Evolutionary conservation across 2,329 filamentous ascomycete species (phyloP), one percentile per base, ranked within the genome.

Genomic region (Trematosphaeria pertusa): DNA sequence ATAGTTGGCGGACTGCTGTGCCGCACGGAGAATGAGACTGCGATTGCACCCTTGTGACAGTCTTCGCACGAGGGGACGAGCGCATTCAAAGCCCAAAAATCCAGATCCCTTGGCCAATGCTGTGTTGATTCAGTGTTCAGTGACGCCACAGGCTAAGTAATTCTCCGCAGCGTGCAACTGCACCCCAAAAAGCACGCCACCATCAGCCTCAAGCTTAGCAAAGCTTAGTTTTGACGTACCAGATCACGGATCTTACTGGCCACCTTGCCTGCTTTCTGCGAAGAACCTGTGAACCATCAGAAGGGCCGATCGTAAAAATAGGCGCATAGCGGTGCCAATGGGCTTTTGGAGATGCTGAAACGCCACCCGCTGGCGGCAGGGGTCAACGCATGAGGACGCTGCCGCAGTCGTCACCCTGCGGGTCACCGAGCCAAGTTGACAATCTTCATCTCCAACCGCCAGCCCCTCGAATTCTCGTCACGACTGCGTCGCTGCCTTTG

Each of bases 381-480:
- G 24, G 22, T 19, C 8, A 11, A 21, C 21, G 38, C 45, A 43
- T 35, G 45, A 20, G 17, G 19, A 5, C 21, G 22, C 28, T 38
- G 32, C 35, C 17, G 43, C 43, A 44, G 34, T 47, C 48, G 35
- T 40, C 38, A 41, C 39, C 38, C 31, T 38, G 43, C 20, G 31
- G 28, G 19, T 33, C 42, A 3, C 28, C 17, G 31, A 14, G 33
- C 32, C 38, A 37, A 15, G n/a, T 41, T 18, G 43, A 17, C 37
- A 35, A 43, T 46, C 43, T 19, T 50, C 41, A 41, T 50, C 34
- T 46, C n/a, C 43, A 35, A 15, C 32, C 11, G 12, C 12, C 14
- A 17, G 14, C 32, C 32, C 32, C 32, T 35, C 32, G 32, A 35
- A 33, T 10, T 9, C 14, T 35, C 11, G 4, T 7, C 32, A 19